Evolutionary conservation across 257 asterid species (phyloP).

Genomic region (Solanum corneliomulleri): DNA sequence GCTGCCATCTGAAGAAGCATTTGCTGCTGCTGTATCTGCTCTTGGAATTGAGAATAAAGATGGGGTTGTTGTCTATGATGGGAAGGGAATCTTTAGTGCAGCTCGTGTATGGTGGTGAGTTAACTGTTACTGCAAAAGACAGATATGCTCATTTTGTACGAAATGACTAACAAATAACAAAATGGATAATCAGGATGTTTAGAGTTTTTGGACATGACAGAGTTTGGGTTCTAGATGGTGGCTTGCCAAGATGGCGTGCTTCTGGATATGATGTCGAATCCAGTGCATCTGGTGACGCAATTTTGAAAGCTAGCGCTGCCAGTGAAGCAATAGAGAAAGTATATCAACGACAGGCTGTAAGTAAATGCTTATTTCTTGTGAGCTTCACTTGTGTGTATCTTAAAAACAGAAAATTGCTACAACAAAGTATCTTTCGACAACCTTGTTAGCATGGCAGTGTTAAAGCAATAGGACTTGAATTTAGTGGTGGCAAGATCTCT

Average conservation of each 20-base stretch:
- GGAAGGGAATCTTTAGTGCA: constrained; percentile 96
- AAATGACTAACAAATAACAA: constrained; percentile 1
- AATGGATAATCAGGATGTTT: constrained; percentile 74
- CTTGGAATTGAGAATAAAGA: constrained; percentile 92
- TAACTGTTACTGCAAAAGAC: not conserved
- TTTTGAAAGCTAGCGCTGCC: constrained; percentile 97
- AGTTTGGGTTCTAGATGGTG: constrained; percentile 96
- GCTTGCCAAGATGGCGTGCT: constrained; percentile 92
- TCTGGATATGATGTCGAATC: constrained; percentile 83
- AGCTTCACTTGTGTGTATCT: not conserved
- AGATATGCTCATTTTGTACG: not conserved
- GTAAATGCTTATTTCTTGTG: not conserved
- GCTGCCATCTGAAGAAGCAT: constrained; percentile 96
- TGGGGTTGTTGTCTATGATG: constrained; percentile 85
- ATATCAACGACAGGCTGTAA: constrained; percentile 55
- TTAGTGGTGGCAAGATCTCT: not conserved
- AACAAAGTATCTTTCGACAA: not conserved
- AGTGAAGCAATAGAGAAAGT: constrained; percentile 94
- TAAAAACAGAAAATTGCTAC: not conserved
- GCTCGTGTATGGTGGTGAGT: constrained; percentile 99
- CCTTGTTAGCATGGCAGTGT: not conserved
- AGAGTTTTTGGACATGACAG: constrained; percentile 88
- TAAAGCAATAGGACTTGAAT: not conserved
- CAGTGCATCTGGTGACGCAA: constrained; percentile 91
- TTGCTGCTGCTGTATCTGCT: constrained; percentile 97